These are phyloP conservation scores for Penicillium sp. DNA, from an alignment of 2,329 filamentous ascomycete genomes.

Conservation along the genomic window DNA sequence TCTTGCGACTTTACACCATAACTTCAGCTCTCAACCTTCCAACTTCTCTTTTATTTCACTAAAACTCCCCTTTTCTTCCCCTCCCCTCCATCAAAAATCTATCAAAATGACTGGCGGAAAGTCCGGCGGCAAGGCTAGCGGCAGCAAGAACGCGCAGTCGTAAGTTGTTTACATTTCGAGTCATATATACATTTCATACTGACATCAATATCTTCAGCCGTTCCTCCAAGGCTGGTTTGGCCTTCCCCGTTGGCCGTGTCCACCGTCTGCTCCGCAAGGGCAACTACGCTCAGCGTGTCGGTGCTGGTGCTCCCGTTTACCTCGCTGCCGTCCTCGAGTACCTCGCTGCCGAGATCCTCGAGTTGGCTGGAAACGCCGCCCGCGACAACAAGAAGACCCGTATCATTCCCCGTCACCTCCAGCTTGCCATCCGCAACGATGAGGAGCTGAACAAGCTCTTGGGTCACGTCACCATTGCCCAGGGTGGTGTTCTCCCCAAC, in stretches of 20 bases:
- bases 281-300: constrained; percentile 99
- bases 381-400: constrained; percentile 99
- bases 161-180: constrained; percentile 55
- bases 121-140: constrained; percentile 99
- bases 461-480: constrained; percentile 92
- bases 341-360: constrained; percentile 96
- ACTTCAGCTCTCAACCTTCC: constrained; percentile 16
- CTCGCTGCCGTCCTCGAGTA: constrained; percentile 97
- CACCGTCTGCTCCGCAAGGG: constrained; percentile 98
- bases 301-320: constrained; percentile 95
- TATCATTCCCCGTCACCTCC: constrained; percentile 98
- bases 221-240: constrained; percentile 98
- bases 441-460: constrained; percentile 99
- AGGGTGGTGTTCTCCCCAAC: constrained; percentile 95
- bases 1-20: constrained; percentile 25
- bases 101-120: constrained; percentile 99
- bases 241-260: constrained; percentile 98
- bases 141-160: constrained; percentile 99
- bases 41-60: neutral
- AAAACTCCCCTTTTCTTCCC: constrained; percentile 2
- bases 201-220: constrained; percentile 63
- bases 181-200: constrained; percentile 11
- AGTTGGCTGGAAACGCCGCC: constrained; percentile 96
- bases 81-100: constrained; percentile 19
- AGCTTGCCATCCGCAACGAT: constrained; percentile 98